Evolutionary conservation across 73 alveolate genomes (phyloP).

Genomic region (Blepharisma stoltei): DNA sequence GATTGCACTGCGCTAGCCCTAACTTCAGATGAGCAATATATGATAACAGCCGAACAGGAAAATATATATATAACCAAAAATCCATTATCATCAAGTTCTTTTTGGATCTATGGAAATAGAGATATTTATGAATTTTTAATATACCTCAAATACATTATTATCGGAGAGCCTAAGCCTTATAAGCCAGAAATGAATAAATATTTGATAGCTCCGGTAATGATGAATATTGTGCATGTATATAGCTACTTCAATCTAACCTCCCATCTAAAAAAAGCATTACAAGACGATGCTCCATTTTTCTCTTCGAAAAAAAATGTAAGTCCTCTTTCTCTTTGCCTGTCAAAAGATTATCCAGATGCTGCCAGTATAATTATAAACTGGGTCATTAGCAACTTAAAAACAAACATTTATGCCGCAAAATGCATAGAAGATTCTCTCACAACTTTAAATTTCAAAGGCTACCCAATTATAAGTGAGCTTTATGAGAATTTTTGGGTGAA

Average conservation of each 20-base stretch:
- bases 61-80: too few species aligned
- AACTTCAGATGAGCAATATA: too few species aligned
- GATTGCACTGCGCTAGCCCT: too few species aligned
- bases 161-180: too few species aligned
- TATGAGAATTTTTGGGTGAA: neutral
- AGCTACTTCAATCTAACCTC: neutral
- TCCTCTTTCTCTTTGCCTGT: neutral
- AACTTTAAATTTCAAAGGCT: neutral
- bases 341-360: too few species aligned
- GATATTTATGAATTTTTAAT: too few species aligned
- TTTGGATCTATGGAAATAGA: too few species aligned
- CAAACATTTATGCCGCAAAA: neutral
- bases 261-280: conserved; percentile 9
- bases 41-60: too few species aligned
- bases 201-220: neutral
- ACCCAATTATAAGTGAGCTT: neutral
- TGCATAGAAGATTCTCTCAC: neutral
- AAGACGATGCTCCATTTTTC: conserved; percentile 19
- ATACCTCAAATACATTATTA: too few species aligned
- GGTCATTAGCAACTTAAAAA: neutral
- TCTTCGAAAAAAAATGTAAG: neutral
- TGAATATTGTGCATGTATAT: conserved; percentile 7
- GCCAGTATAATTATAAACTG: too few species aligned
- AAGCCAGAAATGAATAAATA: neutral
- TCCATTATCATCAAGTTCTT: too few species aligned